Base-by-base conservation (phyloP, 2,329 filamentous ascomycete genomes). In the Botrytis hyacinthi region DNA sequence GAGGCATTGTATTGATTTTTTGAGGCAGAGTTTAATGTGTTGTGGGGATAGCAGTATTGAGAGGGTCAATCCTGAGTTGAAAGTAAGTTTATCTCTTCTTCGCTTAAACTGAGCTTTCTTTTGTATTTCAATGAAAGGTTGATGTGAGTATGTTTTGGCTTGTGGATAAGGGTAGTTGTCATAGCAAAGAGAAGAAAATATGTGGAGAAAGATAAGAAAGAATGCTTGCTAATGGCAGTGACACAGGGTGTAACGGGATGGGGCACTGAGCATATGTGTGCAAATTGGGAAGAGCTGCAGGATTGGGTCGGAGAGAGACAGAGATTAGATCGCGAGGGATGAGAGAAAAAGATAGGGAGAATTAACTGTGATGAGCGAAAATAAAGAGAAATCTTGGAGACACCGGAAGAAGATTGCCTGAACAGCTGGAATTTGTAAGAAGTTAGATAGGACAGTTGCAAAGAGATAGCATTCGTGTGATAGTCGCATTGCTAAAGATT, bases 1-100 rank as follows among this genome's bases (percentile, higher is more conserved):
- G 29, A 35, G 62, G 8, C 75, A 76, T 66, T 76, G 75, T 12
- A 72, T 76, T 65, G 75, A 76, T 59, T 75, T 73, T 51, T 37
- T 76, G n/a, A 69, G 75, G 7, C 75, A 76, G 65, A 62, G 71
- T 20, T n/a, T 76, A 32, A 75, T 76, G 75, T 76, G 75, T 20
- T 37, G 66, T 37, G 75, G 62, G 4, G 75, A 76, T 48, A 74
- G 71, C n/a, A 76, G 40, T 48, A 59, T 74, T 7, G 73, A 74
- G 46, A 65, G 35, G 4, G 73, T 70, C 12, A 22, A 70, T 22
- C 29, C 46, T 2, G 46, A 42, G 26, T 29, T 67, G 5, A 67
- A 67, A 2, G 65, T 67, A 40, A 20, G 46, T 35, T 22, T 4
- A 5, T 12, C 8, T 16, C 26, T 3, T 4, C 10, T 54, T n/a